Base-by-base conservation (phyloP, 345 rosid species). In the Eucalyptus regnans region DNA sequence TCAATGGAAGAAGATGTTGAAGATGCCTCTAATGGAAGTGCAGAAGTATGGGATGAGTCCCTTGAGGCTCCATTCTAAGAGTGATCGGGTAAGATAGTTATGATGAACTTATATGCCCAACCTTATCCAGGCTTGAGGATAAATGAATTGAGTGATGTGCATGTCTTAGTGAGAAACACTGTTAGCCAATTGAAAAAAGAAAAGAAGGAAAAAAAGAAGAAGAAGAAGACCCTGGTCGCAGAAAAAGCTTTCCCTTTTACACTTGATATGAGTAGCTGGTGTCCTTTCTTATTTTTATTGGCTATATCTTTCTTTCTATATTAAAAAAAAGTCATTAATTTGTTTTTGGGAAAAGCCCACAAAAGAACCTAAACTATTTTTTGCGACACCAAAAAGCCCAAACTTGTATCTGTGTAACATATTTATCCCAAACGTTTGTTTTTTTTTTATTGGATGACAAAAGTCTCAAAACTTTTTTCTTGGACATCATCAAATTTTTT, bases 1-100 rank as follows among this genome's bases (percentile, higher is more conserved):
- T 88, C 89, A 54, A 90, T 90, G 91, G 91, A 87, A 90, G 91
- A 87, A 71, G 91, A 90, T 87, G 91, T 89, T 89, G 91, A 89
- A 43, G 91, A 89, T 56, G 91, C 89, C 25, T 89, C 91, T 46
- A 87, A 89, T 89, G 91, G 91, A 89, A 89, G 91, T 89, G 91
- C 89, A 84, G 91, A 89, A 89, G 91, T 83, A 83, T 89, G 91
- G 91, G 91, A 89, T 41, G 91, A 89, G 89, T 89, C 91, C 33
- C 91, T 89, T 41, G 91, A 89, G 87, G 89, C 89, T 88, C 91
- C 89, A 84, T 90, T 90, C 66, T 89, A 66, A 85, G 88, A 54
- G 86, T 50, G 76, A 50, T 71, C 6, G 62, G 89, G 91, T 89
- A 87, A 87, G 89, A 41, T 41, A 20, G 84, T 76, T 76, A 41